Conservation (phyloP, 139 green algal species). For the Edaphochlamys debaryana region DNA sequence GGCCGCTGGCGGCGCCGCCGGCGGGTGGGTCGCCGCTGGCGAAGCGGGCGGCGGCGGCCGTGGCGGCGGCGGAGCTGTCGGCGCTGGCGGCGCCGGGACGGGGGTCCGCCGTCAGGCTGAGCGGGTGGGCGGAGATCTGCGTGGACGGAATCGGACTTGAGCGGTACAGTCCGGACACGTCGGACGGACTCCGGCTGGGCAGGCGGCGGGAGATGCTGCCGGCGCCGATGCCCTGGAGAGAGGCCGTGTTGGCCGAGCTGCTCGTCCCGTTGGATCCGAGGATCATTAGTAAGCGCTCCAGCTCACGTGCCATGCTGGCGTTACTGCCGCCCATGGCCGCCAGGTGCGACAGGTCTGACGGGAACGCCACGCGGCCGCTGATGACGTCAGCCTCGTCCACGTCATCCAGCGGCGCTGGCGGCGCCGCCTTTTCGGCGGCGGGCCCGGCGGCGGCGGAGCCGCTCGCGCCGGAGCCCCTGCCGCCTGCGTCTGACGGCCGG, state of each 20-base stretch:
- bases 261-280: constrained; percentile 12
- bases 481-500: too few relatives aligned
- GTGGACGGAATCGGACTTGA: not conserved
- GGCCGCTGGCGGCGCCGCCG: not conserved
- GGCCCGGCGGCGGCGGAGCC: not conserved
- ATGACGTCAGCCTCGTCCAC: constrained; percentile 37
- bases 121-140: not conserved
- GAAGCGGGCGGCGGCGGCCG: not conserved
- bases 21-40: not conserved
- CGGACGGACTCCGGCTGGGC: not conserved
- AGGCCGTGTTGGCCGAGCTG: not conserved
- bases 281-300: not conserved
- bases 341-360: not conserved
- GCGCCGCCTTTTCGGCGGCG: not conserved
- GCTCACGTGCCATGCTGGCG: not conserved
- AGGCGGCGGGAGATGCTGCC: not conserved
- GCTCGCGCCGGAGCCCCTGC: not conserved
- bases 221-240: not conserved
- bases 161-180: not conserved
- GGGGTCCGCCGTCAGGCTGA: not conserved
- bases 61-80: not conserved
- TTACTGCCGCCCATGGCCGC: not conserved
- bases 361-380: constrained; percentile 1
- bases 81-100: not conserved
- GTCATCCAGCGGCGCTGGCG: not conserved